These are phyloP conservation scores for Hypoxylon rickii DNA, from an alignment of 495 filamentous ascomycete species.

Conservation along the genomic window DNA sequence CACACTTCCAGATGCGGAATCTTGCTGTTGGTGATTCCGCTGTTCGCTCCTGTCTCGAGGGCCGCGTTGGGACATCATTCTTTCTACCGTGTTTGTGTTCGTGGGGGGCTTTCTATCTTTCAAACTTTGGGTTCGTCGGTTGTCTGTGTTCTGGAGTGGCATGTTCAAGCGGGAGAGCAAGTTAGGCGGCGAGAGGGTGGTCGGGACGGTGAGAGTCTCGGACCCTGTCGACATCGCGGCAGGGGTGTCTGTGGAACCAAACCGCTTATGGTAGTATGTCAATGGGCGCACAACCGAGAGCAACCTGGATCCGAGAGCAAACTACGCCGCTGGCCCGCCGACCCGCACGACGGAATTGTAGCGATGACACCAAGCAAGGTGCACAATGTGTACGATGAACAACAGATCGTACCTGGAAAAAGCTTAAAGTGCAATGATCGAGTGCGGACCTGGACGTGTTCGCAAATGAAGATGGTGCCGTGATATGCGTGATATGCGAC, in stretches of 20 bases:
- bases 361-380: constrained; percentile 8
- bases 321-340: constrained; percentile 6
- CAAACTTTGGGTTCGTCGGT: constrained; percentile 11
- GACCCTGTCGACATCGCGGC: constrained; percentile 33
- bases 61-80: constrained; percentile 11
- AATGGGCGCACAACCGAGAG: constrained; percentile 12
- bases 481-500: constrained; percentile 12
- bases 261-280: constrained; percentile 23
- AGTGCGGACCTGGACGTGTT: constrained; percentile 10
- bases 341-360: constrained; percentile 9
- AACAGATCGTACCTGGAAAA: constrained; percentile 15
- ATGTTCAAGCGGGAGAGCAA: constrained; percentile 23
- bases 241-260: constrained; percentile 30
- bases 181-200: constrained; percentile 20
- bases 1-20: constrained; percentile 26
- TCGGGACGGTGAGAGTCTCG: constrained; percentile 28
- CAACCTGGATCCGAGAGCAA: background rate
- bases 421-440: constrained; percentile 20
- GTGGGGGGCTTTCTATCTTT: constrained; percentile 9
- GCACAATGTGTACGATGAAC: constrained; percentile 2
- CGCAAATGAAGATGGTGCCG: constrained; percentile 12
- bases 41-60: constrained; percentile 14
- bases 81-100: constrained; percentile 11
- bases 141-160: constrained; percentile 12
- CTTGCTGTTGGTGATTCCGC: constrained; percentile 16